Percentiles rank a stretch among this genome's conserved stretches.
These are phyloP conservation scores for Lasiosphaeria hispida DNA, from an alignment of 495 filamentous ascomycete genomes.

Conservation along the genomic window DNA sequence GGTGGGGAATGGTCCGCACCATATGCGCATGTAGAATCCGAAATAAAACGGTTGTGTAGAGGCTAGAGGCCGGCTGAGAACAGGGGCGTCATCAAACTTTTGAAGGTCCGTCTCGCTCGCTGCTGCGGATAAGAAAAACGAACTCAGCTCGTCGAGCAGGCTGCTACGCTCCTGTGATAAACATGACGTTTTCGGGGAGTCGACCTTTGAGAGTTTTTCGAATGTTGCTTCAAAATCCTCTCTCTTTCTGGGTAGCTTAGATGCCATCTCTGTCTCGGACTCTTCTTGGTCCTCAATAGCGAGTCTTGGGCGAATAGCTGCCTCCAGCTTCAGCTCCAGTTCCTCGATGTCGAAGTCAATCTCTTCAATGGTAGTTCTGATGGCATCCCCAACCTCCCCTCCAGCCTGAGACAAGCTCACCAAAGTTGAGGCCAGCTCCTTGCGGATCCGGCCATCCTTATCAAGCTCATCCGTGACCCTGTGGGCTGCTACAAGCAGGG, in stretches of 20 bases:
- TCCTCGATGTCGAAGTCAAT: slow-evolving; percentile 63
- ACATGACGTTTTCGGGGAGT: slow-evolving; percentile 42
- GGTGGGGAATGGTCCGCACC: slow-evolving; percentile 68
- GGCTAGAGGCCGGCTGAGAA: slow-evolving; percentile 56
- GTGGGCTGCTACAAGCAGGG: slow-evolving; percentile 58
- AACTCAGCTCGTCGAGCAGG: slow-evolving; percentile 56
- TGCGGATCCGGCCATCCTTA: slow-evolving; percentile 52
- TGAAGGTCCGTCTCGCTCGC: slow-evolving; percentile 50
- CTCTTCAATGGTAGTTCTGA: slow-evolving; percentile 58
- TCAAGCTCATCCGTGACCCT: slow-evolving; percentile 48
- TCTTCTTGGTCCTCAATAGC: slow-evolving; percentile 36
- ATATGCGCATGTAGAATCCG: slow-evolving; percentile 72
- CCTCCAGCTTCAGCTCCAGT: slow-evolving; percentile 68
- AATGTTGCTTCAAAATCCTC: slow-evolving; percentile 23
- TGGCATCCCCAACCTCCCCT: slow-evolving; percentile 53
- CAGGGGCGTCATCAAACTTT: slow-evolving; percentile 55
- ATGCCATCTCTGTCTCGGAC: slow-evolving; percentile 53
- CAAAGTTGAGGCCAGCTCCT: slow-evolving; percentile 60
- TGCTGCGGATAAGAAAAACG: slow-evolving; percentile 60
- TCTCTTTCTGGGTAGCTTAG: slow-evolving; percentile 19
- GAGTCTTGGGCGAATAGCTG: slow-evolving; percentile 53
- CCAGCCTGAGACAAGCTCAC: slow-evolving; percentile 56
- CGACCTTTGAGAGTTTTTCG: slow-evolving; percentile 39
- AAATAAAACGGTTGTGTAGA: slow-evolving; percentile 63
- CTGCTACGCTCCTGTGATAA: slow-evolving; percentile 40